Base-by-base conservation (phyloP, 2,329 filamentous ascomycete species). In the Amauroascus niger region DNA sequence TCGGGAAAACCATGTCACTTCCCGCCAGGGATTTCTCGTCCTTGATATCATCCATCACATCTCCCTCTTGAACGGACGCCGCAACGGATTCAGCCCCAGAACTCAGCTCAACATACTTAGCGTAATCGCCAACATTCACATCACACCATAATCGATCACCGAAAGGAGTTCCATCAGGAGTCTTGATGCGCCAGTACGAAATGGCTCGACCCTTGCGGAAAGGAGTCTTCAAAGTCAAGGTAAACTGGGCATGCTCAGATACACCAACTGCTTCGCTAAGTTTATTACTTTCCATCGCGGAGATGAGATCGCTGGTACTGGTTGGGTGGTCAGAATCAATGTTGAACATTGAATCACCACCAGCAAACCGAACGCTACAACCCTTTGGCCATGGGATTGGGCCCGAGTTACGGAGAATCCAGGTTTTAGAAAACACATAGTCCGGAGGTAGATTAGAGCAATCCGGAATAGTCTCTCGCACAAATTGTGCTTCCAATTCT, bases 121-220 rank as follows among this genome's bases (percentile, higher is more conserved):
- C 30, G 28, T 49, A 49, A 14, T 49, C 56, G 53, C 54, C 45
- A 14, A 96, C 88, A 49, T 81, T 79, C 58, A 98, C 81, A 60
- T 97, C 89, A 66, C 91, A 96, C 91, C 91, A 98, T 46, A 98
- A 77, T 64, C 89, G 87, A 73, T 96, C 87, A 37, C 93, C 93
- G 60, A 97, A 96, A 59, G 88, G 86, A 59, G 79, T 75, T 22
- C 90, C 90, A 54, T 88, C 83, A 6, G 82, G 78, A 55, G 87
- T 83, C 62, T 90, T 94, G 60, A 98, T 75, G 58, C 91, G 89
- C 93, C 93, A 98, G 78, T 96, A 96, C 1, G 93, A 97, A 64
- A 95, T 93, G 56, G 84, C 78, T 69, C 85, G 87, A 53, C 91
- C 90, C 52, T 81, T 72, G 47, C 86, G 86, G 50, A 76, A 71